These are phyloP conservation scores for Parmelia sp. DNA, from an alignment of 495 filamentous ascomycete species.

Conservation along the genomic window DNA sequence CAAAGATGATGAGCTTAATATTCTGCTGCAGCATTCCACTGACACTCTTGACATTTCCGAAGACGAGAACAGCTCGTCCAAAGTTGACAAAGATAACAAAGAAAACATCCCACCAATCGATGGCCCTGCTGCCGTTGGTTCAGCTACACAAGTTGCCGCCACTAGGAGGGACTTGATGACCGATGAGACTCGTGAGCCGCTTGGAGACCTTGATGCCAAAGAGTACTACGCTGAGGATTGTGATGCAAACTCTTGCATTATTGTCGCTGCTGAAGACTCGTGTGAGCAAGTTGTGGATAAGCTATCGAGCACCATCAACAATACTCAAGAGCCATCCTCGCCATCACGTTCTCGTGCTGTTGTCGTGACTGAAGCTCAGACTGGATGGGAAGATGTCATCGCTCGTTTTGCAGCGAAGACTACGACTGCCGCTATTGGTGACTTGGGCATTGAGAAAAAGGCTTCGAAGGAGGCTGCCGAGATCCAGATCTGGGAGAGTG, in stretches of 20 bases:
- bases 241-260: constrained; percentile 53
- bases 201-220: constrained; percentile 61
- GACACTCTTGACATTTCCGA: constrained; percentile 77
- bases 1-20: constrained; percentile 78
- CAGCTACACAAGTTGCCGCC: constrained; percentile 11
- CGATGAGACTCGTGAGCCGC: constrained; percentile 54
- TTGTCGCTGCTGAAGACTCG: constrained; percentile 54
- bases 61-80: constrained; percentile 42
- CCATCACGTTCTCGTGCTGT: background rate
- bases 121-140: constrained; percentile 5
- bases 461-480: constrained; percentile 17
- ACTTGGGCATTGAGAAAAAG: background rate
- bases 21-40: constrained; percentile 84
- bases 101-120: constrained; percentile 77
- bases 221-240: constrained; percentile 69
- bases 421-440: constrained; percentile 16
- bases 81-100: constrained; percentile 43
- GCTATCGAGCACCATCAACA: constrained; percentile 23
- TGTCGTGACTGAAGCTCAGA: constrained; percentile 6
- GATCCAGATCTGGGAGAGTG: constrained; percentile 61
- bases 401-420: constrained; percentile 14
- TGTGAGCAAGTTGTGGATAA: constrained; percentile 22
- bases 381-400: constrained; percentile 19
- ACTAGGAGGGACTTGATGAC: constrained; percentile 40
- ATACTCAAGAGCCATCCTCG: constrained; percentile 14